Base-by-base conservation (phyloP, 805 yeast genomes). In the Wickerhamomyces mucosus region DNA sequence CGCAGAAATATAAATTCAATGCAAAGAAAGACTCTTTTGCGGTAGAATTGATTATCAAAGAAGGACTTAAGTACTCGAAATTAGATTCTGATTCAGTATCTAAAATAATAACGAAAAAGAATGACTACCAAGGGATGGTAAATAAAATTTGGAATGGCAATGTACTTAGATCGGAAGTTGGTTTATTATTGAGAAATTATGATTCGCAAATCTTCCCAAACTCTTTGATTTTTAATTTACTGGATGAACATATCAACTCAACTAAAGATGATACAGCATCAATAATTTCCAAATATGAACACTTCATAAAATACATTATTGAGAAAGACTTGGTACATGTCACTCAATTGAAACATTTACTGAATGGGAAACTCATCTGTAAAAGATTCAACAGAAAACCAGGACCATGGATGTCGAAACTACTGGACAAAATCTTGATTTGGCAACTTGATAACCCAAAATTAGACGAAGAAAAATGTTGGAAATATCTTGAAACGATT, bases 381-480 rank as follows among this genome's bases (percentile, higher is more conserved):
- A 55, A 60, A 26, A 53, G 61, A 15, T 53, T 81, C 18, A 56
- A 64, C 15, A 59, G 62, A 34, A 80, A 78, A 47, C 83, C 89
- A 0, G 98, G 98, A 0, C 86, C 88, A 6, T 86, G 96, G 96
- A 64, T 89, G 68, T 63, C 72, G 7, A 55, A 55, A 7, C 55
- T 76, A 7, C 67, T 73, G 36, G 72, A 72, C 6, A 54, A 65
- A 27, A 64, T 82, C 6, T 52, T 84, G 20, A 54, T 64, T 14
- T 82, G 88, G 86, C 96, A 88, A 56, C 59, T 88, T 33, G 86
- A 78, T 40, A 55, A 85, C 45, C 94, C 94, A 1, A 49, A 45
- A 0, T 65, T 65, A 7, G 51, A 65, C 0, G 61, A 58, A 30
- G 73, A 67, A 2, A 80, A 80, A 17, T 68, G 85, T 49, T 37